Evolutionary conservation across 2,329 filamentous ascomycete species (phyloP).

Genomic region (Pleoardoris graminearum): DNA sequence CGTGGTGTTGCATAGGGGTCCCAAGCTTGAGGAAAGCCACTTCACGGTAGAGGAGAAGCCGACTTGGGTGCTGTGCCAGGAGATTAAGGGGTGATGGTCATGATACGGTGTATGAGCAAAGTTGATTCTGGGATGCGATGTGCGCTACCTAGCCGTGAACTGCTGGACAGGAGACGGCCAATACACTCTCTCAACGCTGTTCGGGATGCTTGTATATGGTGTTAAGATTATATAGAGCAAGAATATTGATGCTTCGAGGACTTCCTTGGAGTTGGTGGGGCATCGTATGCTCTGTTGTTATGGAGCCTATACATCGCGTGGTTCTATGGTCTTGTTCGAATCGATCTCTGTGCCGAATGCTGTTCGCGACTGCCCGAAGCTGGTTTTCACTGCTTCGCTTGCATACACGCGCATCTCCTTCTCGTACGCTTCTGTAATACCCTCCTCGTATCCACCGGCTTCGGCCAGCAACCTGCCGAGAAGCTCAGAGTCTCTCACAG

Average conservation of each 20-base stretch:
- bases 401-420: conserved; percentile 44
- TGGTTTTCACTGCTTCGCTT: conserved; percentile 52
- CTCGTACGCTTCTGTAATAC: conserved; percentile 45
- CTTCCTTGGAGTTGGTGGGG: no score
- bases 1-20: not conserved
- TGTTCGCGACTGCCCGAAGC: conserved; percentile 49
- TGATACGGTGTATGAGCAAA: no score
- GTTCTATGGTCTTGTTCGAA: not conserved
- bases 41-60: conserved; percentile 3
- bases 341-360: conserved; percentile 26
- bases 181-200: not conserved
- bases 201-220: no score
- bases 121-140: no score
- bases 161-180: not conserved
- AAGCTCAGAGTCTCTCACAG: conserved; percentile 48
- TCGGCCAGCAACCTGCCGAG: conserved; percentile 45
- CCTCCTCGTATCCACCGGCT: conserved; percentile 32
- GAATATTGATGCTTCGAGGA: no score
- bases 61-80: conserved; percentile 2
- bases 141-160: no score
- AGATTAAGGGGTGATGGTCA: not conserved
- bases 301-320: not conserved
- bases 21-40: conserved; percentile 1
- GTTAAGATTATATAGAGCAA: no score
- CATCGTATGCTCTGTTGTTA: no score